phyloP scores from a whole-genome alignment of 768 basidiomycete species.

The Suillus placidus region DNA sequence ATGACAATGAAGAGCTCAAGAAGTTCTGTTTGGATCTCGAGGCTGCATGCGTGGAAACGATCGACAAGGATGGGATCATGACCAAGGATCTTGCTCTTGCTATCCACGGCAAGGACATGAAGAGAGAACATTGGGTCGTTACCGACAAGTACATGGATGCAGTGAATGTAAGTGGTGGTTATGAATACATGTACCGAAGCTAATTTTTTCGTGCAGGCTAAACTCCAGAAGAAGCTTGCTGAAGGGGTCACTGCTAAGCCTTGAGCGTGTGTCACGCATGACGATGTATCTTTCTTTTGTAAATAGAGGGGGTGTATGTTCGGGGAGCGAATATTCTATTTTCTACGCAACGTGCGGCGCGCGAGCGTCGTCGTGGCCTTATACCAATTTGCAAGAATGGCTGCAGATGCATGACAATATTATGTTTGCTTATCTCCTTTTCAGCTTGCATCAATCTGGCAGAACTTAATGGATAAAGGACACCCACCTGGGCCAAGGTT shows the following conservation, averaged over 20 bases:
- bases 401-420: not conserved
- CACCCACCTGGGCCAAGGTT: not conserved
- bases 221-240: slow-evolving; percentile 48
- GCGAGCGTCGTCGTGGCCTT: not conserved
- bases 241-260: slow-evolving; percentile 26
- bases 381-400: not conserved
- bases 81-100: slow-evolving; percentile 96
- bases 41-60: slow-evolving; percentile 85
- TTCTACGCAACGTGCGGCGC: not conserved
- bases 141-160: slow-evolving; percentile 93
- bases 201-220: slow-evolving; percentile 37
- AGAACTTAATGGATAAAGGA: not conserved
- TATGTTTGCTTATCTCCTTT: not conserved
- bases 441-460: not conserved
- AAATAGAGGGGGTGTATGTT: not conserved
- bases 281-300: not conserved
- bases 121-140: slow-evolving; percentile 95
- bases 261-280: slow-evolving; percentile 13
- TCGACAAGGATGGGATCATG: slow-evolving; percentile 90
- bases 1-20: slow-evolving; percentile 73
- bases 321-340: not conserved
- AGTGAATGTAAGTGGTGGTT: slow-evolving; percentile 68
- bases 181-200: not conserved
- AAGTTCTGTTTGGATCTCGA: slow-evolving; percentile 83
- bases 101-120: slow-evolving; percentile 90